Evolutionary conservation across 768 basidiomycete species (phyloP).

Genomic region (Kwoniella shandongensis): DNA sequence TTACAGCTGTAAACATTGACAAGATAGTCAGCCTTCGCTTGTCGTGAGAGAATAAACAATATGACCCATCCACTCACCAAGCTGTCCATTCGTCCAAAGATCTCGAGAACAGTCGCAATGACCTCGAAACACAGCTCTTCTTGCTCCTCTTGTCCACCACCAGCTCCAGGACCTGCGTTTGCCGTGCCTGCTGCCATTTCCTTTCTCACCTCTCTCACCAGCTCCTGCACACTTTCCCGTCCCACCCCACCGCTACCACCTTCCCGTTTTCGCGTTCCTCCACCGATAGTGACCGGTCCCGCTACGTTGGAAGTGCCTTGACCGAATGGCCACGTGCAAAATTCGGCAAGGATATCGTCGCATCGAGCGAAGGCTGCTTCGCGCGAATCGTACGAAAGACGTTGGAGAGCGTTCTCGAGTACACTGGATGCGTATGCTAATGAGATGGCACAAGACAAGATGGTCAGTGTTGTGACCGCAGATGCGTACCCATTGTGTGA

Average conservation of each 20-base stretch:
- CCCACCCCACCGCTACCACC: conserved; percentile 49
- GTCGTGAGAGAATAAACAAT: neutral
- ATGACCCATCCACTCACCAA: conserved; percentile 57
- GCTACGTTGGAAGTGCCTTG: conserved; percentile 54
- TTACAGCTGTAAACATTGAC: conserved; percentile 4
- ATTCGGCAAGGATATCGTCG: conserved; percentile 91
- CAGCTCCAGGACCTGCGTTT: conserved; percentile 31
- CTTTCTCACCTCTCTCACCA: conserved; percentile 54
- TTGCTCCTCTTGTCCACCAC: conserved; percentile 50
- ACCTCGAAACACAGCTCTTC: conserved; percentile 83
- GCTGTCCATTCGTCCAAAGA: conserved; percentile 87
- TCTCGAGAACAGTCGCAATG: conserved; percentile 87
- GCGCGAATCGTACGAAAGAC: conserved; percentile 85
- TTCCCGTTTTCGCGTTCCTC: conserved; percentile 63
- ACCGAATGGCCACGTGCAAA: conserved; percentile 85
- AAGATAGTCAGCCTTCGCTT: neutral
- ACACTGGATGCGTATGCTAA: conserved; percentile 88
- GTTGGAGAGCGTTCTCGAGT: conserved; percentile 86
- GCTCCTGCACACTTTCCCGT: conserved; percentile 55
- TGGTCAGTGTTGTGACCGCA: neutral
- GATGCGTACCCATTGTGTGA: neutral
- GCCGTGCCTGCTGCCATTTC: conserved; percentile 48
- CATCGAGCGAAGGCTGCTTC: conserved; percentile 90
- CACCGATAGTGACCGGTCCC: conserved; percentile 55
- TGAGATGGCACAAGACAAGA: neutral